Evolutionary conservation across 1,139 yeast species (phyloP).

Genomic region (Chernovozyma sophiae-reginae): DNA sequence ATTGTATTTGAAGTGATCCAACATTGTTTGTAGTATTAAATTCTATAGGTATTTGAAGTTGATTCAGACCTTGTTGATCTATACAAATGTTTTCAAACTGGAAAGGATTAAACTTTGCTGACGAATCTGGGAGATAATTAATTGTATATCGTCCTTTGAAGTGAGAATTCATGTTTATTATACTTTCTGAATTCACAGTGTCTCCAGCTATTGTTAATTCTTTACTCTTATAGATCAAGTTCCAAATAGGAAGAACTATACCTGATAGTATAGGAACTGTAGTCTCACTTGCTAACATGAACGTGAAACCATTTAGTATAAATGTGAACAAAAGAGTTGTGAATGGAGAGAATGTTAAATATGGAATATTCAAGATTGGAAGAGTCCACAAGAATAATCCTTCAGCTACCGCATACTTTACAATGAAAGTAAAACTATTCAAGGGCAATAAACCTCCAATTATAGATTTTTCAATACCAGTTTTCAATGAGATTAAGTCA

Average conservation of each 20-base stretch:
- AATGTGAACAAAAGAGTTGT: conserved; percentile 44
- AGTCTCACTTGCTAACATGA: conserved; percentile 39
- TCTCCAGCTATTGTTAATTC: conserved; percentile 72
- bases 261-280: conserved; percentile 33
- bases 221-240: conserved; percentile 40
- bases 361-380: conserved; percentile 74
- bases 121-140: conserved; percentile 86
- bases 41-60: conserved; percentile 61
- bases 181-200: conserved; percentile 33
- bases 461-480: conserved; percentile 22
- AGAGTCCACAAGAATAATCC: conserved; percentile 63
- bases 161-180: conserved; percentile 64
- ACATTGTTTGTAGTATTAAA: conserved; percentile 79
- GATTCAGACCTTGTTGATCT: not conserved
- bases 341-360: conserved; percentile 56
- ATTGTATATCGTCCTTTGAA: conserved; percentile 84
- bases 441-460: conserved; percentile 19
- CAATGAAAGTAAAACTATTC: conserved; percentile 53
- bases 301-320: conserved; percentile 31
- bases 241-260: conserved; percentile 42
- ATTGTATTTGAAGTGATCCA: conserved; percentile 61
- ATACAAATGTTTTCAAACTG: conserved; percentile 58
- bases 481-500: conserved; percentile 52
- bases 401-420: conserved; percentile 73
- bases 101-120: conserved; percentile 79